Evolutionary conservation across 768 basidiomycete genomes (phyloP).

Genomic region (Collybia sordida): DNA sequence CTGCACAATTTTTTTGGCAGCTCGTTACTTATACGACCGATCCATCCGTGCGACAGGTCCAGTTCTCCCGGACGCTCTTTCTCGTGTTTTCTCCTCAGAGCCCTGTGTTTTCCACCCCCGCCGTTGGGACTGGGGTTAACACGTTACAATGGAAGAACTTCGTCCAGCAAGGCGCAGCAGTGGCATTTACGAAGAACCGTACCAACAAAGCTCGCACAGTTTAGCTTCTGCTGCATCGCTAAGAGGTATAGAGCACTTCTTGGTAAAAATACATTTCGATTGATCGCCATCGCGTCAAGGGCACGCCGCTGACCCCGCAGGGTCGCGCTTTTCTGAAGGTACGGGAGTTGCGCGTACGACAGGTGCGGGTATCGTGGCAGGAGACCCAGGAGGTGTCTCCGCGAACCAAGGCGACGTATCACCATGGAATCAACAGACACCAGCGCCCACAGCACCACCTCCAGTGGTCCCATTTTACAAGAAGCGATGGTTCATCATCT

Average conservation of each 20-base stretch:
- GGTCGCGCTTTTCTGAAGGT: conserved; percentile 23
- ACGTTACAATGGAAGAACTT: conserved; percentile 33
- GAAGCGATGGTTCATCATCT: conserved; percentile 63
- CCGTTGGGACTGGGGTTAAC: conserved; percentile 7
- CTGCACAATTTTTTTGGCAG: conserved; percentile 5
- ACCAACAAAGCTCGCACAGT: conserved; percentile 27
- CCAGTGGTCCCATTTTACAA: conserved; percentile 52
- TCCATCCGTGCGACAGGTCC: conserved; percentile 1
- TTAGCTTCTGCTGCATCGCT: conserved; percentile 31
- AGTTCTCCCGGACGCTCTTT: conserved; percentile 4
- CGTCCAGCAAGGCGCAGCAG: conserved; percentile 32
- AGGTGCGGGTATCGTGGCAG: conserved; percentile 16
- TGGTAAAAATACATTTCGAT: background rate
- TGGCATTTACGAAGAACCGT: conserved; percentile 28
- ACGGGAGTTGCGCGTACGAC: conserved; percentile 22
- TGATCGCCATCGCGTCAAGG: conserved; percentile 17
- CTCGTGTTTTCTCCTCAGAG: conserved; percentile 14
- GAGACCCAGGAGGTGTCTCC: conserved; percentile 9
- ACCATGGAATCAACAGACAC: conserved; percentile 13
- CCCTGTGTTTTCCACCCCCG: conserved; percentile 10
- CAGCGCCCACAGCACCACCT: conserved; percentile 14
- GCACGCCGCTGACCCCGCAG: conserved; percentile 32
- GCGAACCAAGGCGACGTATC: conserved; percentile 12
- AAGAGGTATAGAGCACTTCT: conserved; percentile 24
- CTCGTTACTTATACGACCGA: conserved; percentile 10